Conservation (phyloP, 441 rosid genomes). For the Mallotus repandus region DNA sequence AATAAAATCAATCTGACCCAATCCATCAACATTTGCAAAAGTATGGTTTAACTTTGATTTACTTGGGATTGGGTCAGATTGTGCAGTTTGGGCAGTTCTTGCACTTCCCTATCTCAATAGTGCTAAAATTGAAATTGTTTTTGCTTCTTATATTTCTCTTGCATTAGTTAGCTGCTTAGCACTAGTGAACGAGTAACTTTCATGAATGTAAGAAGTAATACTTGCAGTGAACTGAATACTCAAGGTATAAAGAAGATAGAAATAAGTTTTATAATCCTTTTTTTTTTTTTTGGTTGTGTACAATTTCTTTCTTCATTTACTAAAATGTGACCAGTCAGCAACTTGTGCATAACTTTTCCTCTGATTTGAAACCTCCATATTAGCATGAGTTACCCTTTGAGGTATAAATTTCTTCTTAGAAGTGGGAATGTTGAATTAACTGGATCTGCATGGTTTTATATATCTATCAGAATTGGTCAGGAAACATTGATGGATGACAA, state of each 20-base stretch:
- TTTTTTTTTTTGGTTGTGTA: not conserved
- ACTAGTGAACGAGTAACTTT: not conserved
- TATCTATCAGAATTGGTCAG: slow-evolving; percentile 74
- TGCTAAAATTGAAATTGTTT: not conserved
- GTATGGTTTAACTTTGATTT: too few species aligned
- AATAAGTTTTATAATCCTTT: not conserved
- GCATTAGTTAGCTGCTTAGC: not conserved
- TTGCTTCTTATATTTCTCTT: not conserved
- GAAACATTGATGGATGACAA: slow-evolving; percentile 74
- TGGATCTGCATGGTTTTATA: not conserved
- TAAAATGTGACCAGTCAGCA: not conserved
- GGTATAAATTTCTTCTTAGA: not conserved
- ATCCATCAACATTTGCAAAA: too few species aligned
- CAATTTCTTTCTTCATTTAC: not conserved
- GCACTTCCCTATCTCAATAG: too few species aligned
- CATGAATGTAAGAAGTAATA: not conserved
- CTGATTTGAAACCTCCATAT: not conserved
- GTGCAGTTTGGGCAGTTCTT: too few species aligned
- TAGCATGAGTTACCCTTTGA: not conserved
- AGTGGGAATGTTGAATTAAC: slow-evolving; percentile 8
- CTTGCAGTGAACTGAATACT: not conserved
- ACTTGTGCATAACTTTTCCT: not conserved
- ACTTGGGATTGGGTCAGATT: too few species aligned
- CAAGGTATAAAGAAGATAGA: not conserved
- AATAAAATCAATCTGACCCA: too few species aligned